Base-by-base conservation (phyloP, 2,329 filamentous ascomycete genomes). In the Aspergillus melleus region DNA sequence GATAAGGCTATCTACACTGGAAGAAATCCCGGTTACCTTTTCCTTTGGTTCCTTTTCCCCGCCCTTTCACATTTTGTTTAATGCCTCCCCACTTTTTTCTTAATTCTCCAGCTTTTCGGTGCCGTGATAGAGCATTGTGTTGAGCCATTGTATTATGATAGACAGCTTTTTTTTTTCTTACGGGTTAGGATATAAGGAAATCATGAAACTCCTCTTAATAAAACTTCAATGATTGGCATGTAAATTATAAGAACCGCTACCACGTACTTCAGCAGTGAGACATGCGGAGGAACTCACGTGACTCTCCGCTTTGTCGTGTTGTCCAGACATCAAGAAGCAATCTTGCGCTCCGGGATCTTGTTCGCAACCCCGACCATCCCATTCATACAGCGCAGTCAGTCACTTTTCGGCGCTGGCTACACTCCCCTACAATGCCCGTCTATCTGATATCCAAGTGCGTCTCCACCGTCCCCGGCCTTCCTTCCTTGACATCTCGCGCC, bases 381-480 rank as follows among this genome's bases (percentile, higher is more conserved):
- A 20, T 4, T 24, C 44, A 24, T 16, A 16, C 44, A 24, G 9
- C 12, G 44, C 9, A 47, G 8, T 24, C 44, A 3, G 9, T 22
- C 22, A 5, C 36, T 19, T 14, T 42, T 42, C 36, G 36, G 36
- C 8, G 5, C 36, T 42, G 16, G 16, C 36, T 5, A 14, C 16
- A 32, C 12, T 32, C 39, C 54, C 32, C 59, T 51, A 61, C 47
- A 39, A 71, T 64, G 68, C 61, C 62, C 57, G 68, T 66, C 71
- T 77, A 77, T 66, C 67, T 79, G 49, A 76, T 79, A 59, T 78
- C 76, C 51, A 78, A 75, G 76, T 78, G 74, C 46, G 63, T 63
- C 29, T 52, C 22, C 62, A 52, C 32, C 50, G 59, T 46, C 22
- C 54, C 60, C 51, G 16, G 5, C 39, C 42, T n/a, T 5, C 39